These are phyloP conservation scores for Pestalotiopsis sp. DNA, from an alignment of 2,329 filamentous ascomycete genomes.

Conservation along the genomic window DNA sequence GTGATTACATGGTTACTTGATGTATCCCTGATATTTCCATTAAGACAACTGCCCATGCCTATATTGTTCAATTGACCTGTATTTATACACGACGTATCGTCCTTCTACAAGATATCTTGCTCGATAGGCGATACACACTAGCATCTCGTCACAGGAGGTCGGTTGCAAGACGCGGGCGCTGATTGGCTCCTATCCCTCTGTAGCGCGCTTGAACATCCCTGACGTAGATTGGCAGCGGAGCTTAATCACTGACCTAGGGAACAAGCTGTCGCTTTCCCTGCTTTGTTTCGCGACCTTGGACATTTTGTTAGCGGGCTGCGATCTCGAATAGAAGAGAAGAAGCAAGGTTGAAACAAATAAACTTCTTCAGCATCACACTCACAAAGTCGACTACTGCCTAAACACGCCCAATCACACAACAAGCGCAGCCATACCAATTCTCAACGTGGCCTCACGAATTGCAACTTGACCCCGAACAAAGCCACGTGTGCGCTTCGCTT, in stretches of 20 bases:
- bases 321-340: not conserved
- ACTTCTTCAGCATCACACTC: not conserved
- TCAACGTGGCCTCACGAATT: not conserved
- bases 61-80: too few species aligned
- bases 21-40: too few species aligned
- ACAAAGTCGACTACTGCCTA: not conserved
- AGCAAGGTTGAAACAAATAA: not conserved
- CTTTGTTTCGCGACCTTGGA: not conserved
- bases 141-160: not conserved
- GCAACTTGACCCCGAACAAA: slow-evolving; percentile 3
- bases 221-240: slow-evolving; percentile 4
- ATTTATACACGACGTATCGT: too few species aligned
- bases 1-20: too few species aligned
- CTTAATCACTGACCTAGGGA: not conserved
- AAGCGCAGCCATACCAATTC: not conserved
- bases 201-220: not conserved
- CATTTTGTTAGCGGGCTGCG: not conserved
- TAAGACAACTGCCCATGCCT: too few species aligned
- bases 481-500: slow-evolving; percentile 15
- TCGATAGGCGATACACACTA: not conserved
- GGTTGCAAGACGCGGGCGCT: not conserved
- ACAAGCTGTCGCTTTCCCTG: not conserved
- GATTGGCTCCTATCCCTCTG: not conserved
- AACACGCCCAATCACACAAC: not conserved
- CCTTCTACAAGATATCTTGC: too few species aligned